Base-by-base conservation (phyloP, 2,329 filamentous ascomycete species). In the Botryotinia globosa region DNA sequence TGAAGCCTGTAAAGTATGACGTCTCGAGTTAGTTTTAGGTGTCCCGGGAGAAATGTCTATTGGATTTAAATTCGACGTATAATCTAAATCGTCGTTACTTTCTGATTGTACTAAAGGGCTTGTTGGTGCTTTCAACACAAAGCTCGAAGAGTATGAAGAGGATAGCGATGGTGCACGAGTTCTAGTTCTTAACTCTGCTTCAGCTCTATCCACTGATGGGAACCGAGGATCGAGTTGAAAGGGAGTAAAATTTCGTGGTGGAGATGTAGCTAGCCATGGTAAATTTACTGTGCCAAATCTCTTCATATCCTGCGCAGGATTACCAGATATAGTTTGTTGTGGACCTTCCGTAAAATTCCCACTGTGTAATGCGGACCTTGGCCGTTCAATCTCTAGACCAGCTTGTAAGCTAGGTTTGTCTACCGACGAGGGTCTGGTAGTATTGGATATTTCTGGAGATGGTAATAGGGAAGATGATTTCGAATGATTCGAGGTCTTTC, bases 41-140 rank as follows among this genome's bases (percentile, higher is more conserved):
- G 82, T 79, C 32, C 66, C 71, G 20, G 75, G 69, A 54, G 82
- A 81, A 51, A 88, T 84, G 65, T 89, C 84, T 70, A 87, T 85
- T 59, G 83, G 82, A 72, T 87, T 85, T 71, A 86, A 81, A 32
- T 84, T 84, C 75, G 87, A 84, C 3, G 88, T 85, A 65, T 91
- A 85, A 73, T 93, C 90, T 34, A 91, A 80, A 76, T 96, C 93
- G 10, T 93, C 91, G 77, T 94, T 96, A 82, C 91, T 97, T 78
- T 94, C 90, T 59, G 94, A 94, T 79, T 98, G 91, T 0, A 97
- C 94, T 18, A 99, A 85, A 22, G 96, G 96, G 78, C 94, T 98
- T 3, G 96, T 98, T 0, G 96, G 95, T 3, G 93, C 89, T 82
- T 95, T 92, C 74, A 97, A 92, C 45, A 92, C 87, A 81, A 97